Conservation (phyloP, 1,139 yeast species). For the Kodamaea derodonti region DNA sequence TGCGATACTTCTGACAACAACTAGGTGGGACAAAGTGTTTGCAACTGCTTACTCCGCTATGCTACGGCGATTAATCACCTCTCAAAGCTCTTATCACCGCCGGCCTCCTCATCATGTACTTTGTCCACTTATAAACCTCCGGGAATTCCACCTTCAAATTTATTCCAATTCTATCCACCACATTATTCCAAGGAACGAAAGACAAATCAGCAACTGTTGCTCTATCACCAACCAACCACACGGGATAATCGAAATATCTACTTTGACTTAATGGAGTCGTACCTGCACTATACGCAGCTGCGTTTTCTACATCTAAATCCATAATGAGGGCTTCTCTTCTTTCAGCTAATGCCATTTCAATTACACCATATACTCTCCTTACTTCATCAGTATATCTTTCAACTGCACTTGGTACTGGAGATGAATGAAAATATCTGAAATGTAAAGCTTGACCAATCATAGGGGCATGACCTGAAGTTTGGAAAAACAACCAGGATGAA, state of each 20-base stretch:
- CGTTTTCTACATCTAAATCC: conserved; percentile 86
- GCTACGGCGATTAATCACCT: conserved; percentile 54
- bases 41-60: no score
- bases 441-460: conserved; percentile 98
- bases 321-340: conserved; percentile 84
- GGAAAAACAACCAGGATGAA: conserved; percentile 87
- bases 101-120: conserved; percentile 85
- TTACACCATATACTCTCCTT: conserved; percentile 87
- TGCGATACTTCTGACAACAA: no score
- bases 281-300: conserved; percentile 85
- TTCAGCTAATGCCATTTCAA: conserved; percentile 94
- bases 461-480: conserved; percentile 95
- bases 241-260: conserved; percentile 86
- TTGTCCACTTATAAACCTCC: conserved; percentile 95
- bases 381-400: conserved; percentile 93
- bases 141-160: conserved; percentile 86
- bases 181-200: conserved; percentile 96
- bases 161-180: conserved; percentile 88
- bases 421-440: conserved; percentile 86
- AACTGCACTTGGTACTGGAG: conserved; percentile 83
- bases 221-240: conserved; percentile 91
- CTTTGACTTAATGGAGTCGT: conserved; percentile 84
- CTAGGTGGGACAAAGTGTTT: no score
- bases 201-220: conserved; percentile 89
- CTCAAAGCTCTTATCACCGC: conserved; percentile 76